These are phyloP conservation scores for Scleroderma bovista DNA, from an alignment of 768 basidiomycete species.

Conservation along the genomic window DNA sequence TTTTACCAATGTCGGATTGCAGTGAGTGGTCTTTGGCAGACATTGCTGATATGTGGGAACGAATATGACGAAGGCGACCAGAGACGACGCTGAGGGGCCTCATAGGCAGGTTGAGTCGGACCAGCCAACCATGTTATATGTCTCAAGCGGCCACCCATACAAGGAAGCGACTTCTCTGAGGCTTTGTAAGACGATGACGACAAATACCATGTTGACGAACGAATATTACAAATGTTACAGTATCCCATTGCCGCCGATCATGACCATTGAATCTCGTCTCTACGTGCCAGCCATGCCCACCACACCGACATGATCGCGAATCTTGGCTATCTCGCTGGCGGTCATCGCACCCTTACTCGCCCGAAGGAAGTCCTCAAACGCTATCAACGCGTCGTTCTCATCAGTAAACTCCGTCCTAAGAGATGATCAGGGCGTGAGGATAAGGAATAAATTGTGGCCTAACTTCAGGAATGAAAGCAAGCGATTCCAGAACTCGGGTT, in stretches of 20 bases:
- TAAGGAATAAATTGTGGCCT: neutral
- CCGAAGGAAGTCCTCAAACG: constrained; percentile 84
- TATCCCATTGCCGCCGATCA: neutral
- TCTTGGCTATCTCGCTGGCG: constrained; percentile 85
- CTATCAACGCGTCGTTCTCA: constrained; percentile 57
- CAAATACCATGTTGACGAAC: constrained; percentile 1
- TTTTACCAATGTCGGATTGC: constrained; percentile 50
- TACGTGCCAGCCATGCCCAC: constrained; percentile 84
- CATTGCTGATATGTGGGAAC: constrained; percentile 18
- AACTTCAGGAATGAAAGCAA: constrained; percentile 62
- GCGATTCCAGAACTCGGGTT: constrained; percentile 76
- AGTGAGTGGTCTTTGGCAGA: constrained; percentile 27
- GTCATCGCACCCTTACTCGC: constrained; percentile 77
- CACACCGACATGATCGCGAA: constrained; percentile 83
- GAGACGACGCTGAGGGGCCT: constrained; percentile 10
- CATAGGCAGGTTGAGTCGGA: neutral
- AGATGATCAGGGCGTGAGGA: constrained; percentile 1
- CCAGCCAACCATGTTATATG: constrained; percentile 9
- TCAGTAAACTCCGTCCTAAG: constrained; percentile 56
- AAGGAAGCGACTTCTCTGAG: constrained; percentile 7
- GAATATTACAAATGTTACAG: constrained; percentile 10
- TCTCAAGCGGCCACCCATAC: constrained; percentile 11
- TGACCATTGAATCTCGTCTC: constrained; percentile 1
- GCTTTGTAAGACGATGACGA: neutral
- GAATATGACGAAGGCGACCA: neutral